Conservation (phyloP, 331 rosid species). For the Rosa hybrid region DNA sequence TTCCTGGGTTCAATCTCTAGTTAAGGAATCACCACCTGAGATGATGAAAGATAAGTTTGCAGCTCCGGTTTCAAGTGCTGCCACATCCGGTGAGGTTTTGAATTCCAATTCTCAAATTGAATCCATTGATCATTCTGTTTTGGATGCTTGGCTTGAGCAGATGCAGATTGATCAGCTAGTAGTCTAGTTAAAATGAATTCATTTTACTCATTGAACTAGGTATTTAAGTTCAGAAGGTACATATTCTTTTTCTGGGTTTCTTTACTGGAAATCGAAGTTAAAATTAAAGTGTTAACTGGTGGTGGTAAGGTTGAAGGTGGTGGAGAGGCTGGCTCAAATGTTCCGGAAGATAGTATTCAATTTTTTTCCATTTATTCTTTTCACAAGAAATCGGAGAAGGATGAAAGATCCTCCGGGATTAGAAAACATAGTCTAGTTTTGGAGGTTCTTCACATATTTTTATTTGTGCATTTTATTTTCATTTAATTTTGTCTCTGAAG, state of each 20-base stretch:
- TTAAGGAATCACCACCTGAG: slow-evolving; percentile 84
- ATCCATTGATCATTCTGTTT: slow-evolving; percentile 62
- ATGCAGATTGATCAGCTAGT: slow-evolving; percentile 80
- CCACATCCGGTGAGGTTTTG: slow-evolving; percentile 50
- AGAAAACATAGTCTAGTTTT: slow-evolving; percentile 24
- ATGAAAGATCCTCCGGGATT: slow-evolving; percentile 29
- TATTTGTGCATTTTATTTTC: slow-evolving; percentile 8
- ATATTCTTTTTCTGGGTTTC: slow-evolving; percentile 45
- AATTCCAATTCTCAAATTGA: slow-evolving; percentile 57
- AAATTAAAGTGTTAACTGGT: slow-evolving; percentile 8
- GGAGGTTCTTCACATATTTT: slow-evolving; percentile 25
- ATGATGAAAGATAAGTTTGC: slow-evolving; percentile 54
- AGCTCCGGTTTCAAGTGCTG: slow-evolving; percentile 37
- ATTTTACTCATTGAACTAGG: slow-evolving; percentile 43
- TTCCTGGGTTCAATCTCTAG: slow-evolving; percentile 86
- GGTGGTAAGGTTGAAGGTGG: neutral
- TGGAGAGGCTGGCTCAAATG: slow-evolving; percentile 33
- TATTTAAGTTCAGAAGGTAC: slow-evolving; percentile 33
- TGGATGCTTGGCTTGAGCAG: slow-evolving; percentile 88
- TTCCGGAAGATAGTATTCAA: slow-evolving; percentile 30
- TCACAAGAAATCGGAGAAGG: slow-evolving; percentile 22
- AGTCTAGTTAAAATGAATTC: slow-evolving; percentile 43
- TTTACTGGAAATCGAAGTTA: slow-evolving; percentile 25
- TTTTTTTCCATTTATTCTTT: slow-evolving; percentile 43
- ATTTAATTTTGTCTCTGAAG: neutral